These are phyloP conservation scores for Citrus trifoliata DNA, from an alignment of 345 rosid species.

Conservation along the genomic window DNA sequence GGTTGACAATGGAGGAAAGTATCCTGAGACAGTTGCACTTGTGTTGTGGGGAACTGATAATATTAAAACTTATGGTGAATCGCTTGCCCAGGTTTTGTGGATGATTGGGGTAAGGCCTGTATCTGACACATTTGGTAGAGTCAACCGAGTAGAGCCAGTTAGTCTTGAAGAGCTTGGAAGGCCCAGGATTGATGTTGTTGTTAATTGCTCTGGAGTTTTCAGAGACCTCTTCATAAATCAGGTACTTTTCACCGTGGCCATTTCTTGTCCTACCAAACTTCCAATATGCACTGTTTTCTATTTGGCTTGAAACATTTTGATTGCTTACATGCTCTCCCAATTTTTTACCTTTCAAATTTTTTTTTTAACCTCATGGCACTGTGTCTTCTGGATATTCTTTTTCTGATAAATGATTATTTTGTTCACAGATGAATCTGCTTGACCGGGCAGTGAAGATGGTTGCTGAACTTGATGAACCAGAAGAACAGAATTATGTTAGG, in stretches of 20 bases:
- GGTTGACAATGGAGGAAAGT: constrained; percentile 80
- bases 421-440: constrained; percentile 84
- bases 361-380: neutral
- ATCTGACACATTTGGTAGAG: constrained; percentile 90
- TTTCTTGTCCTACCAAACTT: neutral
- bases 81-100: constrained; percentile 95
- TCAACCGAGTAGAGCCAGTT: constrained; percentile 85
- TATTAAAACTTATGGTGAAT: constrained; percentile 96
- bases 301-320: neutral
- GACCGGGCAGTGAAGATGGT: constrained; percentile 98
- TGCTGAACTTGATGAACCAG: constrained; percentile 94
- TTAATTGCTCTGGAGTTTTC: constrained; percentile 98
- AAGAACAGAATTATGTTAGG: constrained; percentile 76
- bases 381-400: neutral
- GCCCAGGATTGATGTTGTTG: constrained; percentile 97
- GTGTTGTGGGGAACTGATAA: constrained; percentile 99
- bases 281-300: neutral
- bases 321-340: neutral
- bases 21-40: constrained; percentile 93
- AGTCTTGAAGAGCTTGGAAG: constrained; percentile 97
- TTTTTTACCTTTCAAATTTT: neutral
- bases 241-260: constrained; percentile 33
- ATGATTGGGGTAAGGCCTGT: constrained; percentile 94
- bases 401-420: neutral
- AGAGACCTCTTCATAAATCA: constrained; percentile 97